Evolutionary conservation across 2,329 filamentous ascomycete species (phyloP), one percentile per base, ranked within the genome.

Genomic region (Penicillium decumbens): DNA sequence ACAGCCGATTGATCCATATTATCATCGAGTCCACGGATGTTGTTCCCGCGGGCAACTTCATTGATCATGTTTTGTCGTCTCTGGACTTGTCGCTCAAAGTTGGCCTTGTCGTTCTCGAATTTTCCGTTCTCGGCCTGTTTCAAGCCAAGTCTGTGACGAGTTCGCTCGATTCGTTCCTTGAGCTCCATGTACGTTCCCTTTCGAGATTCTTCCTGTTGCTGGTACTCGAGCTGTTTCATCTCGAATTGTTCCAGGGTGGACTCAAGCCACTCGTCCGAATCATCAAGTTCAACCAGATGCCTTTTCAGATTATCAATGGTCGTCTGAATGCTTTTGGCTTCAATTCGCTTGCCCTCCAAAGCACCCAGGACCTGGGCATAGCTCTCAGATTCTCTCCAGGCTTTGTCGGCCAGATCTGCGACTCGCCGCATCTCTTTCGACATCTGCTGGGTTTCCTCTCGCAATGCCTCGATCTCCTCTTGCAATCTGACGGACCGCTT

Each of bases 61-160:
- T 84, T 89, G 47, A 96, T 83, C 67, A 95, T 80, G 8, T 80
- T 77, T 61, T 85, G 79, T 33, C 92, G 86, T 39, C 80, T 76
- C 58, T 82, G 76, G 3, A 95, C 67, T 57, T 96, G 88, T 3
- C 86, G 82, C 65, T 96, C 89, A 65, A 93, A 89, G 61, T 87
- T 88, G 54, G 88, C 85, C 72, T 92, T 90, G 65, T 95, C 86
- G 2, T 91, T 92, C 68, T 93, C 82, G 59, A 86, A 84, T 58
- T 85, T 88, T 38, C 92, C 92, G 66, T 69, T 67, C 53, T 77
- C 71, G 24, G 70, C 75, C 48, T 72, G 71, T 43, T 72, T 70
- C 20, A 65, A 45, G 24, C 71, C 71, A 33, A 73, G 45, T 40
- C 67, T 64, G 41, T 64, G 65, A 2, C 79, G 77, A 41, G 66